Conservation (phyloP, 352 stramenopile genomes). For the Globisporangium camurandrum region DNA sequence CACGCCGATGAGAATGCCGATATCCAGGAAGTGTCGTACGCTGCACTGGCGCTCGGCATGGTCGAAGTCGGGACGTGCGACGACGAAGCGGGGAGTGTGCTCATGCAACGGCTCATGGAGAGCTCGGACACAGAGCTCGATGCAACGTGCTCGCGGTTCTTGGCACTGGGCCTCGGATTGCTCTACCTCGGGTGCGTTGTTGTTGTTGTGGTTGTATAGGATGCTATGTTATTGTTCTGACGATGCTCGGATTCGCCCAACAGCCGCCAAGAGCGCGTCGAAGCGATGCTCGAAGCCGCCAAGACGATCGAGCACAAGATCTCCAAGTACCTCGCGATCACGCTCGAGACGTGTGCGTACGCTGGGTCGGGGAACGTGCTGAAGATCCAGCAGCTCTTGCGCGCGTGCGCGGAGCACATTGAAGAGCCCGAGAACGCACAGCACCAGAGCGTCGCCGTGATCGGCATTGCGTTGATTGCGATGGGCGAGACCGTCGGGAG, state of each 20-base stretch:
- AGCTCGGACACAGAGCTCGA: slow-evolving; percentile 95
- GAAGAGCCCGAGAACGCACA: slow-evolving; percentile 72
- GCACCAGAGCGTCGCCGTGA: slow-evolving; percentile 92
- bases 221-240: slow-evolving; percentile 7
- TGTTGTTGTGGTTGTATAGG: neutral
- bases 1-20: slow-evolving; percentile 89
- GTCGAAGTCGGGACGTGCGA: slow-evolving; percentile 98
- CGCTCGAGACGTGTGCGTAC: slow-evolving; percentile 98
- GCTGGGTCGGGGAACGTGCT: slow-evolving; percentile 98
- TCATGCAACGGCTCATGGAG: slow-evolving; percentile 98
- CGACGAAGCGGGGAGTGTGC: slow-evolving; percentile 93
- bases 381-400: slow-evolving; percentile 97
- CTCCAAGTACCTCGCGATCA: slow-evolving; percentile 94
- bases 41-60: slow-evolving; percentile 95
- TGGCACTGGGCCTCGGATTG: slow-evolving; percentile 96
- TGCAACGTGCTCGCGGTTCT: slow-evolving; percentile 93
- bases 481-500: slow-evolving; percentile 96
- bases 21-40: slow-evolving; percentile 89
- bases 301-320: slow-evolving; percentile 98
- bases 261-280: slow-evolving; percentile 90
- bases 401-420: slow-evolving; percentile 96
- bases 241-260: neutral
- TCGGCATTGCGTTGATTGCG: slow-evolving; percentile 97
- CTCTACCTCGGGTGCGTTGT: slow-evolving; percentile 93
- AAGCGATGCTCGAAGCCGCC: slow-evolving; percentile 97